Evolutionary conservation across 306 rosid species (phyloP).

Genomic region (Rosa persica): DNA sequence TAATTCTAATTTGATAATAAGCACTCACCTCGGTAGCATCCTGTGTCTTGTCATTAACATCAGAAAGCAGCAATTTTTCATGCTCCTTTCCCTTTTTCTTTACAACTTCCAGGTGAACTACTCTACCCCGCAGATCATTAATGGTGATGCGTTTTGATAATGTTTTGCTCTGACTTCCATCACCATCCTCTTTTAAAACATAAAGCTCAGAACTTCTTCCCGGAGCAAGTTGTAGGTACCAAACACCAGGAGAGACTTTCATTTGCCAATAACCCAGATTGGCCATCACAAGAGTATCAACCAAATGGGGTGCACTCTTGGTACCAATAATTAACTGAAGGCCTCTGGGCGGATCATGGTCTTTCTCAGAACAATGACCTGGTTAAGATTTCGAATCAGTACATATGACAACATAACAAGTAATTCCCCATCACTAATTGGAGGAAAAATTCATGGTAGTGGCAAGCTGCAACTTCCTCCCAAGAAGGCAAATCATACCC

Average conservation of each 20-base stretch:
- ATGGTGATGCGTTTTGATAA: slow-evolving; percentile 77
- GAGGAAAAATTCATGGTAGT: slow-evolving; percentile 11
- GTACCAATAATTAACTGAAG: slow-evolving; percentile 97
- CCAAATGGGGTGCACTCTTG: slow-evolving; percentile 77
- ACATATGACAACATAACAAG: slow-evolving; percentile 10
- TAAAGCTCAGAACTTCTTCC: slow-evolving; percentile 98
- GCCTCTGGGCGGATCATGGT: slow-evolving; percentile 90
- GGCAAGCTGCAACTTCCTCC: background rate
- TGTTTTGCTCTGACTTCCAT: slow-evolving; percentile 49
- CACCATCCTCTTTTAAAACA: slow-evolving; percentile 63
- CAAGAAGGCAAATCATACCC: slow-evolving; percentile 44
- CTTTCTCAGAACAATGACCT: slow-evolving; percentile 99
- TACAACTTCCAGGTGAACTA: slow-evolving; percentile 85
- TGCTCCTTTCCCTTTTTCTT: slow-evolving; percentile 90
- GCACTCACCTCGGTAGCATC: slow-evolving; percentile 61
- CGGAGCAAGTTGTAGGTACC: slow-evolving; percentile 97
- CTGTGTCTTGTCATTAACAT: slow-evolving; percentile 40
- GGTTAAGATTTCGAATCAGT: slow-evolving; percentile 30
- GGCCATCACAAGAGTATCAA: slow-evolving; percentile 98
- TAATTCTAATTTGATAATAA: slow-evolving; percentile 9
- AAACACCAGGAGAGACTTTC: slow-evolving; percentile 99
- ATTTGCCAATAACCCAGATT: slow-evolving; percentile 99
- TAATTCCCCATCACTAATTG: slow-evolving; percentile 11
- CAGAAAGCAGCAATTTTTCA: slow-evolving; percentile 76
- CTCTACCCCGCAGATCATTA: slow-evolving; percentile 87